Evolutionary conservation across 1,284 basidiomycete genomes (phyloP).

Genomic region (Xerocomus alliaceus): DNA sequence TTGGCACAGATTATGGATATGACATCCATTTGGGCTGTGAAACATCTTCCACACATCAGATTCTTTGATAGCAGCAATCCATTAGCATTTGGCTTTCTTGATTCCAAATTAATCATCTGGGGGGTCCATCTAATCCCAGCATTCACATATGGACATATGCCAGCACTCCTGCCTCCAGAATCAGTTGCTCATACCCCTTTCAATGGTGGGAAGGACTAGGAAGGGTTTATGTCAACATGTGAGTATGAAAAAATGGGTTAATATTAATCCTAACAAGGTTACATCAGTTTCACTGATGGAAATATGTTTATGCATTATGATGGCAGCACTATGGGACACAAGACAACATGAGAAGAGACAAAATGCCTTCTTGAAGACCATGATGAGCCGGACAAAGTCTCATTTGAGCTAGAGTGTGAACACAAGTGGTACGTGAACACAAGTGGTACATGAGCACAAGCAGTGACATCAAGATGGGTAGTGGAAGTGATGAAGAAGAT

Average conservation of each 20-base stretch:
- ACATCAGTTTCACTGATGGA: too few relatives aligned
- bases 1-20: constrained; percentile 10
- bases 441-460: too few relatives aligned
- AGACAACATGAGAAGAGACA: constrained; percentile 18
- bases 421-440: not conserved
- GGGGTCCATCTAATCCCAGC: constrained; percentile 18
- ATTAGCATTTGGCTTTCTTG: constrained; percentile 41
- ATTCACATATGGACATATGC: constrained; percentile 35
- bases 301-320: too few relatives aligned
- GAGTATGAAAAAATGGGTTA: constrained; percentile 19
- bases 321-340: too few relatives aligned
- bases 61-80: constrained; percentile 26
- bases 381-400: not conserved
- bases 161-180: constrained; percentile 20
- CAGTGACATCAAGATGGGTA: too few relatives aligned
- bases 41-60: constrained; percentile 22
- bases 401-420: not conserved
- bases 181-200: constrained; percentile 28
- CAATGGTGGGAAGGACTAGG: constrained; percentile 41
- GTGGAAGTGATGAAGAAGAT: too few relatives aligned
- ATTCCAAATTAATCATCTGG: constrained; percentile 36
- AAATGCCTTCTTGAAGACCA: not conserved
- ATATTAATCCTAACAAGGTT: too few relatives aligned
- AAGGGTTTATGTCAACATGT: constrained; percentile 47
- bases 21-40: constrained; percentile 11